phyloP scores from a whole-genome alignment of 164 flowering plant species.

The Vitis amurensis region DNA sequence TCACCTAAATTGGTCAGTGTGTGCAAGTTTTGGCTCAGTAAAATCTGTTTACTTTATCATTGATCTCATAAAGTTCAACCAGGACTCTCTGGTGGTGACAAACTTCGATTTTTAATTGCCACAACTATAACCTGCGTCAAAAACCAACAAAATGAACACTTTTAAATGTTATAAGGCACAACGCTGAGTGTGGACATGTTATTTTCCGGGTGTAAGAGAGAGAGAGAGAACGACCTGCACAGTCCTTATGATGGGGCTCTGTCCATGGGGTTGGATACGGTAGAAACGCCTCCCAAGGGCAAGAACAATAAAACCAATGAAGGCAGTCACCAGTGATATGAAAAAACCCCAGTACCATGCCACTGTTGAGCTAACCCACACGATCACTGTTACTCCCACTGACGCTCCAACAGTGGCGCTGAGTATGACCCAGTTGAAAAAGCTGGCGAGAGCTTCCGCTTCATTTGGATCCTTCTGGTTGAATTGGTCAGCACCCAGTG shows the following conservation, averaged over 20 bases:
- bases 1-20: conserved; percentile 59
- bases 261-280: conserved; percentile 32
- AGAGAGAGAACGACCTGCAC: conserved; percentile 40
- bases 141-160: not conserved
- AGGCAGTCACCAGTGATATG: conserved; percentile 29
- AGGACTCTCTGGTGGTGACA: conserved; percentile 36
- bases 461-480: conserved; percentile 44
- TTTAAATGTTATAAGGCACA: not conserved
- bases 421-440: conserved; percentile 51
- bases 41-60: conserved; percentile 26
- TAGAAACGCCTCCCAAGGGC: conserved; percentile 54
- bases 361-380: conserved; percentile 36
- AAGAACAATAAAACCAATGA: conserved; percentile 39
- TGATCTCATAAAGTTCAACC: conserved; percentile 47
- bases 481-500: conserved; percentile 73
- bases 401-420: conserved; percentile 41
- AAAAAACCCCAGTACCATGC: conserved; percentile 63
- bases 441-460: conserved; percentile 45
- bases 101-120: conserved; percentile 41
- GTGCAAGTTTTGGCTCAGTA: conserved; percentile 30
- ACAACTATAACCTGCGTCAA: conserved; percentile 49
- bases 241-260: conserved; percentile 49
- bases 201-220: not conserved
- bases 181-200: too few relatives aligned
- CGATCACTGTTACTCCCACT: conserved; percentile 59